Evolutionary conservation across 2,329 filamentous ascomycete species (phyloP).

Genomic region (Aspergillus udagawae): DNA sequence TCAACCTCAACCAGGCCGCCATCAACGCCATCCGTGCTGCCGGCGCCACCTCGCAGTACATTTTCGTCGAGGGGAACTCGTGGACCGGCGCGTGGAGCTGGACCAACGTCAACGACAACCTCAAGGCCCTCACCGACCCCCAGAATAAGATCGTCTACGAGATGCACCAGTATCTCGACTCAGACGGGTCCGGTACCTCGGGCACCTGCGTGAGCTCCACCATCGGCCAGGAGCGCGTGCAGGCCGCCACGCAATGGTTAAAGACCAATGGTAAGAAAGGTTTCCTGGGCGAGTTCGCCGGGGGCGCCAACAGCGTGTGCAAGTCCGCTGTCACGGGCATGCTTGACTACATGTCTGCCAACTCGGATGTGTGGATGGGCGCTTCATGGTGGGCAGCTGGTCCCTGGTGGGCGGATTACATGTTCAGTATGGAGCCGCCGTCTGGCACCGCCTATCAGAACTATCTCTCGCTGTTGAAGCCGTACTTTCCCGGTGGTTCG

Average conservation of each 20-base stretch:
- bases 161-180: slow-evolving; percentile 61
- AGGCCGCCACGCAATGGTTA: slow-evolving; percentile 52
- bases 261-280: slow-evolving; percentile 50
- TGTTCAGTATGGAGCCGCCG: slow-evolving; percentile 49
- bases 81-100: slow-evolving; percentile 48
- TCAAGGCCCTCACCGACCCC: slow-evolving; percentile 49
- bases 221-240: slow-evolving; percentile 51
- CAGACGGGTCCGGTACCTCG: slow-evolving; percentile 51
- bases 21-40: slow-evolving; percentile 58
- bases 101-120: slow-evolving; percentile 40
- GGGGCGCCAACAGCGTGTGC: slow-evolving; percentile 49
- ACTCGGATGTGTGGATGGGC: slow-evolving; percentile 52
- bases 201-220: slow-evolving; percentile 49
- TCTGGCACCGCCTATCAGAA: slow-evolving; percentile 40
- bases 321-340: slow-evolving; percentile 45
- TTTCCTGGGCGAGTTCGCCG: slow-evolving; percentile 54
- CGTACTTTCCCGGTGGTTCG: slow-evolving; percentile 20
- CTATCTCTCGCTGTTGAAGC: slow-evolving; percentile 25
- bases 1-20: slow-evolving; percentile 60
- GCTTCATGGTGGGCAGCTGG: slow-evolving; percentile 54
- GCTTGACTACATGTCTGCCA: slow-evolving; percentile 44
- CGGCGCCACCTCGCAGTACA: slow-evolving; percentile 55
- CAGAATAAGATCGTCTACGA: slow-evolving; percentile 55
- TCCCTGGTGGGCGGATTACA: slow-evolving; percentile 49
- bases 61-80: slow-evolving; percentile 57